Conservation (phyloP, 2,329 filamentous ascomycete genomes). For the Aspergillus pseudotamarii region DNA sequence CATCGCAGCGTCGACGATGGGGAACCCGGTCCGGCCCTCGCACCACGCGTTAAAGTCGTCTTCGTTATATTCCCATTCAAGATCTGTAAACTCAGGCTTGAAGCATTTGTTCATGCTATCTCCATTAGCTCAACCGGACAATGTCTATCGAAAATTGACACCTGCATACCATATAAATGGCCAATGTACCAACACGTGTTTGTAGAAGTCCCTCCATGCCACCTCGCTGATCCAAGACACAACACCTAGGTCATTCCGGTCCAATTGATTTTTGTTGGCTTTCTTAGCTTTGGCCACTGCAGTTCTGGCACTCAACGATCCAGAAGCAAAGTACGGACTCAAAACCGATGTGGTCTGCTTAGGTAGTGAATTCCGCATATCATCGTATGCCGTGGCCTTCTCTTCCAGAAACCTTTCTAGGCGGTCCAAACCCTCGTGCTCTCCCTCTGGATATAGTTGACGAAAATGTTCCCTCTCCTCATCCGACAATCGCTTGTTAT, state of each 20-base stretch:
- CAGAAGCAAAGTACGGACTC: conserved; percentile 71
- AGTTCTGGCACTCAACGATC: conserved; percentile 69
- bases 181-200: conserved; percentile 81
- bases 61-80: conserved; percentile 77
- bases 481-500: conserved; percentile 62
- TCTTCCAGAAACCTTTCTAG: conserved; percentile 69
- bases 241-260: conserved; percentile 68
- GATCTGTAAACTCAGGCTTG: conserved; percentile 82
- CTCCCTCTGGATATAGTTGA: conserved; percentile 72
- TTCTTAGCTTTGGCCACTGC: conserved; percentile 66
- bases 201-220: conserved; percentile 87
- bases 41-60: conserved; percentile 74
- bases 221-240: conserved; percentile 78
- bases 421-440: conserved; percentile 68
- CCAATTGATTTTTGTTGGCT: conserved; percentile 63
- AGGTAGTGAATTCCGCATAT: conserved; percentile 67
- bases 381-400: conserved; percentile 63
- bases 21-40: conserved; percentile 74
- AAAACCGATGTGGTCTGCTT: conserved; percentile 67
- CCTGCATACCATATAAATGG: conserved; percentile 61
- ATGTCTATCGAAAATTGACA: no score
- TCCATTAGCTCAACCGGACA: background rate
- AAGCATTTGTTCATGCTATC: conserved; percentile 71
- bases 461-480: conserved; percentile 63
- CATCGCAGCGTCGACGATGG: conserved; percentile 86